Evolutionary conservation across 768 basidiomycete genomes (phyloP), one percentile per base, ranked within the genome.

Genomic region (Lactarius sp.): DNA sequence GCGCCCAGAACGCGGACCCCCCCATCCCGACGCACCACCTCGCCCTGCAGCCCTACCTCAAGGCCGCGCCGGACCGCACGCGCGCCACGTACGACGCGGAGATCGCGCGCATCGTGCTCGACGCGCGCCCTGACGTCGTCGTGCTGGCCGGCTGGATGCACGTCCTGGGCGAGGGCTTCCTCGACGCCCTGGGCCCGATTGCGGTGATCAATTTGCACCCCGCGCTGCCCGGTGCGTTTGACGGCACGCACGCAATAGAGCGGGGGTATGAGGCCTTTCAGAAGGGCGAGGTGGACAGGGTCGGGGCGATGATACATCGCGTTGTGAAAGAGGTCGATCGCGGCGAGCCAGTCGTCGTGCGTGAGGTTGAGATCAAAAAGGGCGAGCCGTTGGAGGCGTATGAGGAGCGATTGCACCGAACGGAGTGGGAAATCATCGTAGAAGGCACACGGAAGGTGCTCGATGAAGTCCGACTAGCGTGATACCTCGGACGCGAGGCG

Each of bases 91-190:
- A 97, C 75, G 96, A 96, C 71, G 75, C 78, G 2, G 90, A 92
- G 71, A 81, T 95, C 1, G 92, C 92, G 8, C 76, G 81, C 37
- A 80, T 85, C 57, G 85, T 93, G 4, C 70, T 89, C 6, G 71
- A 75, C 31, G 82, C 78, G 20, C 75, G 77, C 37, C 96, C 96
- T 0, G 92, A 98, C 74, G 73, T 96, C 31, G 83, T 98, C 53
- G 90, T 98, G 7, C 80, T 98, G n/a, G 97, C 96, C 0, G 97
- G 97, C 0, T 99, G 94, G 92, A 98, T 99, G 96, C 95, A 98
- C 71, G 92, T 98, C 70, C 81, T 98, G 62, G 85, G 87, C 61
- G 87, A 91, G 57, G 77, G 77, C 0, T 98, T 98, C 74, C 74
- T 98, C 63, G 83, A 91, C 20, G 78, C 85, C 37, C 72, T 92